phyloP scores from a whole-genome alignment of 108 stramenopile genomes.

The Fragilaria crotonensis region DNA sequence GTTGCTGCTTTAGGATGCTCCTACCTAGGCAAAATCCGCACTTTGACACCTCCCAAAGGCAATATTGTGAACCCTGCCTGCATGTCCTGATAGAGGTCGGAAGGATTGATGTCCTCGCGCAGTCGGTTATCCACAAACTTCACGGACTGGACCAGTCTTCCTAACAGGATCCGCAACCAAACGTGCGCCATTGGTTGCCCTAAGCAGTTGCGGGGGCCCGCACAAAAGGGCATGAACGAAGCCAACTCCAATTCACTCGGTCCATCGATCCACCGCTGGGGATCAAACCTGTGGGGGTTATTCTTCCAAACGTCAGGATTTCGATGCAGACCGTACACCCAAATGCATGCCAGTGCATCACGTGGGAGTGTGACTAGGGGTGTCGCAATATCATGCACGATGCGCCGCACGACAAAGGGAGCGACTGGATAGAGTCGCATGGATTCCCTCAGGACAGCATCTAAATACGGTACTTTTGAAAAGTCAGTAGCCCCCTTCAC shows the following conservation, averaged over 20 bases:
- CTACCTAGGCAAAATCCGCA: conserved; percentile 9
- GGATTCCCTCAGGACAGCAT: conserved; percentile 84
- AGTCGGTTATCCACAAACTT: conserved; percentile 50
- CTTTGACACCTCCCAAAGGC: conserved; percentile 71
- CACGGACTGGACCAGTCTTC: conserved; percentile 49
- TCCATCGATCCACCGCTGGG: conserved; percentile 74
- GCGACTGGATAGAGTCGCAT: conserved; percentile 93
- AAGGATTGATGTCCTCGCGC: conserved; percentile 5
- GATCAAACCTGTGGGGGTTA: conserved; percentile 77
- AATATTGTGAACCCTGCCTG: conserved; percentile 93
- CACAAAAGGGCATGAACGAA: conserved; percentile 86
- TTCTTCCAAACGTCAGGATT: conserved; percentile 74
- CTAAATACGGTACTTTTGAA: conserved; percentile 60
- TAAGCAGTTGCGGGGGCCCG: conserved; percentile 86
- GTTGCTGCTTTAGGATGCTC: not conserved
- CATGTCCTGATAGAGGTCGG: conserved; percentile 76
- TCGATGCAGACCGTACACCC: conserved; percentile 91
- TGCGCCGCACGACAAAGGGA: conserved; percentile 80
- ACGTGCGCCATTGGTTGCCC: conserved; percentile 89
- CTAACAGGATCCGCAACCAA: conserved; percentile 70
- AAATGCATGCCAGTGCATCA: conserved; percentile 77
- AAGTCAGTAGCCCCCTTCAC: conserved; percentile 27
- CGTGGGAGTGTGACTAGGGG: conserved; percentile 40
- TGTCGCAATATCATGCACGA: conserved; percentile 45
- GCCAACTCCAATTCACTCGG: conserved; percentile 7